Base-by-base conservation (phyloP, 2,329 filamentous ascomycete genomes). In the Lasiodiplodia sp. region DNA sequence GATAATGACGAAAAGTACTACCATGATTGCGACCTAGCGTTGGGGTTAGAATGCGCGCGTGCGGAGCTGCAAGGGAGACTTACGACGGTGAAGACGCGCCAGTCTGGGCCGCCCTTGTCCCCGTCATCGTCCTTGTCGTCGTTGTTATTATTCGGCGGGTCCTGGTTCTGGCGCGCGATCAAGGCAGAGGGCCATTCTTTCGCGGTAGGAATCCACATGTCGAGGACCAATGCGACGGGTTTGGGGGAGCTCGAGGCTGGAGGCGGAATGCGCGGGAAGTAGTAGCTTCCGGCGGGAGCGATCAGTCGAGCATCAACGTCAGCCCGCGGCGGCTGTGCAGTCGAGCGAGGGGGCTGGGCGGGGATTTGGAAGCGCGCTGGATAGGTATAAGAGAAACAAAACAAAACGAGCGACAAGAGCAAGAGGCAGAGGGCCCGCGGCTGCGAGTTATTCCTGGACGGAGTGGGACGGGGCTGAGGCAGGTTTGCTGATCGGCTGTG, bases 251-350 rank as follows among this genome's bases (percentile, higher is more conserved):
- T 64, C 60, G 28, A 52, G 53, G 65, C 44, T 56, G 40, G 65
- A 67, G 65, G 55, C 55, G 56, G 64, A 52, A 57, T 67, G 55
- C 28, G 65, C 65, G 65, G 65, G 65, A 67, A 67, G 65, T 58
- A 58, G 56, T 44, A 49, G 40, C 64, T 58, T 67, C 64, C 64
- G 64, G 52, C 52, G 21, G 64, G 16, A 44, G 31, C 64, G 64
- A 67, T 67, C 65, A 67, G 65, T 67, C 65, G 40, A 60, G 65
- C 65, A 67, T 67, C 40, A 52, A 60, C 65, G 65, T 64, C 60
- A 64, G 60, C 60, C 23, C 47, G 60, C 60, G 44, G 60, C 47
- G 60, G 60, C 60, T 64, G 60, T 64, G 60, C 60, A 52, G 58
- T 18, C 57, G 21, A 31, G 52, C 52, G 52, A 52, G 49, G 21